Percentiles rank a stretch among this genome's conserved stretches.
phyloP scores from a whole-genome alignment of 2,329 filamentous ascomycete species.

The Claviceps capensis region DNA sequence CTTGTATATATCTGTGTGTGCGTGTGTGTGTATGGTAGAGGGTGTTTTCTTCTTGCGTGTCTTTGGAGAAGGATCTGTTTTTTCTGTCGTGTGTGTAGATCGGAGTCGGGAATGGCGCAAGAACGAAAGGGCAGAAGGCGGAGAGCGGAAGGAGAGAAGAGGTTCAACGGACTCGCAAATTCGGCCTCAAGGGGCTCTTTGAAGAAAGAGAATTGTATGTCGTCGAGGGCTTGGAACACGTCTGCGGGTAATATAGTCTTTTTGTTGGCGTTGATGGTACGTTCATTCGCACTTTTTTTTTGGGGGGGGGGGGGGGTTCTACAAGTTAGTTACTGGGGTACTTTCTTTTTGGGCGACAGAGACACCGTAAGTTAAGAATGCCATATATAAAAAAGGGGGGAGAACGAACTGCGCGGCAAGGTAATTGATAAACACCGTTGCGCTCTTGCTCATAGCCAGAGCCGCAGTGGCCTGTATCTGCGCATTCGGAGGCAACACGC shows the following conservation, averaged over 20 bases:
- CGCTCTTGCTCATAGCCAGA: slow-evolving; percentile 65
- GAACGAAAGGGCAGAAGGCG: no score
- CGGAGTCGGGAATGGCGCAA: no score
- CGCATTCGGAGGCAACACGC: slow-evolving; percentile 65
- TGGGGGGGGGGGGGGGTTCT: no score
- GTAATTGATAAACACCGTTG: slow-evolving; percentile 74
- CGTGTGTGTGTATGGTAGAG: not conserved
- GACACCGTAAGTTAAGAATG: no score
- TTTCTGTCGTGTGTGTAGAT: no score
- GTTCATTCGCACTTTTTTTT: slow-evolving; percentile 52
- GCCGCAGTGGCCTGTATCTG: slow-evolving; percentile 75
- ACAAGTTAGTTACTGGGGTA: not conserved
- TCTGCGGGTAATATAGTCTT: slow-evolving; percentile 68
- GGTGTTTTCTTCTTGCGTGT: no score
- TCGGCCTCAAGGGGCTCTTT: slow-evolving; percentile 57
- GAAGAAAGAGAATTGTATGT: slow-evolving; percentile 64
- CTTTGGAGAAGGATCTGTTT: no score
- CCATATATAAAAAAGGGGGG: not conserved
- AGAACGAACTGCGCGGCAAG: slow-evolving; percentile 51
- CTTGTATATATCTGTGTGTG: not conserved
- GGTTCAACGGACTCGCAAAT: slow-evolving; percentile 48
- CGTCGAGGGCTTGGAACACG: slow-evolving; percentile 64
- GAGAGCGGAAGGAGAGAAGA: no score
- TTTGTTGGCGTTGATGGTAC: slow-evolving; percentile 51
- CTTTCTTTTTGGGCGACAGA: no score